phyloP scores from a whole-genome alignment of 2,329 filamentous ascomycete genomes.

The Colletotrichum sp. region DNA sequence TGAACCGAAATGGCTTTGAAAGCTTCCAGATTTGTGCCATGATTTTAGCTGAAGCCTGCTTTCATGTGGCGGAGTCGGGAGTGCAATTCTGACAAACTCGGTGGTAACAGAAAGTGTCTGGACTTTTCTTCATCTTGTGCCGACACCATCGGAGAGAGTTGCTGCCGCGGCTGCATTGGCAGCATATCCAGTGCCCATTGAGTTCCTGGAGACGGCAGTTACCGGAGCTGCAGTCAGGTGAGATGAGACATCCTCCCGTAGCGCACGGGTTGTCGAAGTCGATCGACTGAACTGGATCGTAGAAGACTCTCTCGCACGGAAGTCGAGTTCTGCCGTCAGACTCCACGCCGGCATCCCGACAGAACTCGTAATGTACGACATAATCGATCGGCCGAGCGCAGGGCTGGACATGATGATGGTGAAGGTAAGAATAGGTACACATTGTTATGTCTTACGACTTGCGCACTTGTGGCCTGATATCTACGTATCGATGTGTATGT shows the following conservation, averaged over 20 bases:
- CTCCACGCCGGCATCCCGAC: conserved; percentile 38
- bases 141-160: conserved; percentile 52
- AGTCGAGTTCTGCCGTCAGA: conserved; percentile 28
- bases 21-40: not conserved
- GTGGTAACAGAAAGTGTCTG: conserved; percentile 59
- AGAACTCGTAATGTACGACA: conserved; percentile 49
- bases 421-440: conserved; percentile 56
- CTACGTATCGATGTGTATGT: not conserved
- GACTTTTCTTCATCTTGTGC: conserved; percentile 48
- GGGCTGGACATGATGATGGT: conserved; percentile 54
- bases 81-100: conserved; percentile 50
- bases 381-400: conserved; percentile 47
- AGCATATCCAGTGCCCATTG: conserved; percentile 54
- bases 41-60: not conserved
- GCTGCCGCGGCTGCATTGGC: conserved; percentile 49
- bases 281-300: conserved; percentile 35
- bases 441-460: conserved; percentile 31
- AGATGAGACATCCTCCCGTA: conserved; percentile 49
- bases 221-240: conserved; percentile 51
- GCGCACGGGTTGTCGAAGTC: conserved; percentile 49
- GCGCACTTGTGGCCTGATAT: not conserved
- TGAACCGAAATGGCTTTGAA: not conserved
- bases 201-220: conserved; percentile 55
- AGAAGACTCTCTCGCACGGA: conserved; percentile 25
- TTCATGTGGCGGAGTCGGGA: conserved; percentile 30